Conservation (phyloP, 306 rosid species). For the Geum urbanum region DNA sequence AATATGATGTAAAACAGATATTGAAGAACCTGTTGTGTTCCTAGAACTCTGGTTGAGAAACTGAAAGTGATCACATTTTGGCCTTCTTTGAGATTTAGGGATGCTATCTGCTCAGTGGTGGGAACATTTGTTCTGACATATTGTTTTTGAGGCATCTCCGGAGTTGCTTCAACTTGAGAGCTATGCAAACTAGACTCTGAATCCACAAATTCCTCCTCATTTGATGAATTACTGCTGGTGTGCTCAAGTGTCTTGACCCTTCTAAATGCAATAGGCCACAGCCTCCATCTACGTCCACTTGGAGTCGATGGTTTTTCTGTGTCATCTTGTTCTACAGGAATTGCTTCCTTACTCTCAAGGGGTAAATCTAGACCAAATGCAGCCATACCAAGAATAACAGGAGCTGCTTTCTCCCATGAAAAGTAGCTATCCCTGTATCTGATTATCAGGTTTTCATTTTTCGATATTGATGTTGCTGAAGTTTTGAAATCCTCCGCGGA, state of each 20-base stretch:
- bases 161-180: slow-evolving; percentile 37
- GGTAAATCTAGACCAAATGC: slow-evolving; percentile 66
- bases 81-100: slow-evolving; percentile 91
- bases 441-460: slow-evolving; percentile 65
- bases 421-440: slow-evolving; percentile 63
- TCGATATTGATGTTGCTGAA: slow-evolving; percentile 57
- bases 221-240: slow-evolving; percentile 50
- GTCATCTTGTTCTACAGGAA: slow-evolving; percentile 66
- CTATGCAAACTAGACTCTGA: slow-evolving; percentile 58
- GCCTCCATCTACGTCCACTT: slow-evolving; percentile 81
- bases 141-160: slow-evolving; percentile 61
- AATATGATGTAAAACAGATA: slow-evolving; percentile 17
- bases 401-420: slow-evolving; percentile 87
- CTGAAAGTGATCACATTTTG: slow-evolving; percentile 87
- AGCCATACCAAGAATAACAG: slow-evolving; percentile 68
- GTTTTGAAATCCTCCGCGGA: slow-evolving; percentile 53
- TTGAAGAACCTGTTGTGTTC: slow-evolving; percentile 75
- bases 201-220: slow-evolving; percentile 84
- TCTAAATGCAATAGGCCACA: slow-evolving; percentile 88
- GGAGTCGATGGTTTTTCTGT: slow-evolving; percentile 49
- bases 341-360: slow-evolving; percentile 58
- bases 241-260: slow-evolving; percentile 84
- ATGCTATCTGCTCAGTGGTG: slow-evolving; percentile 88
- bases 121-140: slow-evolving; percentile 88
- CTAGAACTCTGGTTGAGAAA: slow-evolving; percentile 87